A percentile compares a stretch with the other conserved stretches of the same genome.
phyloP scores from a whole-genome alignment of 139 green algal genomes.

The Axilococcus clingmanii region DNA sequence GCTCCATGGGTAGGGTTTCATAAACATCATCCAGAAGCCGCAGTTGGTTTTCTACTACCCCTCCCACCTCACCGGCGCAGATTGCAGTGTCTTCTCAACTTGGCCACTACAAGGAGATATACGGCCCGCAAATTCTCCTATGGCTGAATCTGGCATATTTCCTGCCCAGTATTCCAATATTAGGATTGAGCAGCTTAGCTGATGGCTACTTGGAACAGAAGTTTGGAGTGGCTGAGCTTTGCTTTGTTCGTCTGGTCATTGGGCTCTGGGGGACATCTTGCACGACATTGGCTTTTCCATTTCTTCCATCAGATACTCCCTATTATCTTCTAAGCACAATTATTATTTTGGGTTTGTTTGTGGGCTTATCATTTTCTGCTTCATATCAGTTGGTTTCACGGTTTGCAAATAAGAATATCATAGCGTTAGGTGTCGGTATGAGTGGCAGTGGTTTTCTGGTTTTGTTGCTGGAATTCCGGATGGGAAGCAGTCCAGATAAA shows the following conservation, averaged over 20 bases:
- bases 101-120: slow-evolving; percentile 54
- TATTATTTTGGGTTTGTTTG: slow-evolving; percentile 43
- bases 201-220: slow-evolving; percentile 45
- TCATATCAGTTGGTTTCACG: slow-evolving; percentile 63
- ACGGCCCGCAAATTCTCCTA: slow-evolving; percentile 55
- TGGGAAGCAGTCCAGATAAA: slow-evolving; percentile 7
- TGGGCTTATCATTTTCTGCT: slow-evolving; percentile 59
- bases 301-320: slow-evolving; percentile 26
- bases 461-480: slow-evolving; percentile 47
- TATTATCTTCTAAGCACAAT: slow-evolving; percentile 37
- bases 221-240: slow-evolving; percentile 27
- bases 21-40: too few species aligned
- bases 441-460: slow-evolving; percentile 37
- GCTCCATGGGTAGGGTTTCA: slow-evolving; percentile 4
- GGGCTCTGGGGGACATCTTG: slow-evolving; percentile 32
- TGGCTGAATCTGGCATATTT: slow-evolving; percentile 73
- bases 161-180: slow-evolving; percentile 63
- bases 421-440: slow-evolving; percentile 50
- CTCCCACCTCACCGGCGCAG: too few species aligned
- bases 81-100: slow-evolving; percentile 57
- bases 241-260: slow-evolving; percentile 27
- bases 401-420: slow-evolving; percentile 63
- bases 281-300: slow-evolving; percentile 37
- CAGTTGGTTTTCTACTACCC: background rate
- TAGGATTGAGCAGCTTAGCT: slow-evolving; percentile 37